Evolutionary conservation across 495 filamentous ascomycete species (phyloP), one percentile per base, ranked within the genome.

Genomic region (Podospora anserina): DNA sequence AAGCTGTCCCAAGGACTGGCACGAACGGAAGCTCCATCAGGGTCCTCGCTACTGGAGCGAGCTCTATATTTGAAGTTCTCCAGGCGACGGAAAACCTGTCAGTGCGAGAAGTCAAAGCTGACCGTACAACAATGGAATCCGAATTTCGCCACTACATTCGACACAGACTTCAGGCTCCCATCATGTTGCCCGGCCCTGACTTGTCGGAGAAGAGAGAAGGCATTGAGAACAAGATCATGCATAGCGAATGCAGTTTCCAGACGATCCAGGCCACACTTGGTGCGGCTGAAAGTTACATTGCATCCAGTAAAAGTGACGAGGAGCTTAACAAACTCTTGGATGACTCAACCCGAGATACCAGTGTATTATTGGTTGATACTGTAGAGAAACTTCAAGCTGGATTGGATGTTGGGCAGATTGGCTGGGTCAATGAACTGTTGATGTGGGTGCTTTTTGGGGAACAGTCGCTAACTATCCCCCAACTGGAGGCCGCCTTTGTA

Each of bases 401-500:
- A 26, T 20, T 61, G 30, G 61, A 53, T 15, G 16, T 57, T 18
- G 7, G 56, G 4, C 54, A 67, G 27, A 28, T 67, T 5, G 44
- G 18, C 15, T 44, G 60, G 34, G 56, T 61, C 16, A 67, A 67
- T 30, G 56, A 67, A 4, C 23, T 67, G 19, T 28, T 67, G 19
- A n/a, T 60, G 4, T 67, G 65, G 65, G 57, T 67, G 15, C 27
- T 61, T 53, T 53, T 23, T n/a, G 65, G 30, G 6, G 20, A 44
- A n/a, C 26, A 67, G 27, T 61, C 56, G 4, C 61, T 67, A 7
- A 44, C 54, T 18, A 23, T 67, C 27, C 15, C 27, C 6, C 65
- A 67, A 19, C 56, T 67, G 32, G 57, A 59, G 39, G 65, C 65
- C 7, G 65, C 65, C n/a, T 39, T 67, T 20, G 59, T 61, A 34